Base-by-base conservation (phyloP, 768 basidiomycete species). In the Hebeloma cylindrosporum region DNA sequence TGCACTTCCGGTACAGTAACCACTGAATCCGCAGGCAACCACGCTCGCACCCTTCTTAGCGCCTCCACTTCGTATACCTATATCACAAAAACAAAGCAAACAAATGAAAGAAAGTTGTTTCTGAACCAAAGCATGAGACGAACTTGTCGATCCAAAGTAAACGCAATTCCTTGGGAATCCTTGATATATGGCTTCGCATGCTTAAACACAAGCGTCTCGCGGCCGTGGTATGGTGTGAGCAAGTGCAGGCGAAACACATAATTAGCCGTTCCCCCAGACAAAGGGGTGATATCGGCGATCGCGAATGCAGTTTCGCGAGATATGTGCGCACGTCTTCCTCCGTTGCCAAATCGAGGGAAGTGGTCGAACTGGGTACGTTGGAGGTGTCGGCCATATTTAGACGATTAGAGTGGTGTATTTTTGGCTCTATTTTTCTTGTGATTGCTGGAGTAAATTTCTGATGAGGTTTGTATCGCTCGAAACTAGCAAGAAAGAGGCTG, bases 191-290 rank as follows among this genome's bases (percentile, higher is more conserved):
- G 64, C 37, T 74, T 70, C 7, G 72, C 71, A 61, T 85, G 79
- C 61, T 87, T 86, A 31, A 85, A 52, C 22, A 86, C 67, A 9
- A 81, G 57, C 3, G 79, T 82, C 38, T 57, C 45, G 3, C 55
- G 62, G 0, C 74, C 78, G 27, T 70, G 56, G 44, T 74, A 64
- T 7, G 71, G 68, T 25, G 37, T 49, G 11, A 48, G 51, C 31
- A 83, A 67, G 23, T 58, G 57, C n/a, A 85, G 55, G 22, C 84
- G 74, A 57, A 71, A 86, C n/a, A 71, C 59, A 59, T 74, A 85
- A 61, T 83, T 85, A 22, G 67, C 69, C 16, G 23, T 39, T 5
- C 84, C 84, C 1, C 83, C 84, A 3, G 67, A 60, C 17, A 85
- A 69, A 7, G 59, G 48, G 5, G 59, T 60, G 18, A 76, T 64